These are phyloP conservation scores for Exophiala sideris DNA, from an alignment of 2,329 filamentous ascomycete species.

Conservation along the genomic window DNA sequence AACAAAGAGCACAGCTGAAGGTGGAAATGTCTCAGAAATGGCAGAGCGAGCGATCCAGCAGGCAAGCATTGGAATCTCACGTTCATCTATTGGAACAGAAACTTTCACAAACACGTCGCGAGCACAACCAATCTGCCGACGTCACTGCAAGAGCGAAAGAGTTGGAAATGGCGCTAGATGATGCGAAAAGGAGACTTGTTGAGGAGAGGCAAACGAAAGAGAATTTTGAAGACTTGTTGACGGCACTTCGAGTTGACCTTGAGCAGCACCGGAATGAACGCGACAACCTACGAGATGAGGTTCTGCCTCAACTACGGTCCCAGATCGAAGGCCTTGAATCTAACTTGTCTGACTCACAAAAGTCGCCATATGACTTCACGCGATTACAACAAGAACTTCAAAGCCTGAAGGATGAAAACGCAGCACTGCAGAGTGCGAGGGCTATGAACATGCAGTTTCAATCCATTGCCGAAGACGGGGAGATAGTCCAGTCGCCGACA, in stretches of 20 bases:
- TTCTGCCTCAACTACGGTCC: conserved; percentile 74
- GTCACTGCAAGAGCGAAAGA: conserved; percentile 64
- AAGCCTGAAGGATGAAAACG: conserved; percentile 54
- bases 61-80: conserved; percentile 76
- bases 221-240: conserved; percentile 89
- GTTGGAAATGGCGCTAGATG: conserved; percentile 75
- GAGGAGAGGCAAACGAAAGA: conserved; percentile 86
- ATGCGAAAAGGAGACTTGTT: conserved; percentile 72
- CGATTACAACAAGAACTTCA: conserved; percentile 86
- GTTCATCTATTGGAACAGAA: conserved; percentile 78
- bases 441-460: conserved; percentile 54
- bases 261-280: conserved; percentile 80
- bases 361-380: conserved; percentile 72
- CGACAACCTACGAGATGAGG: conserved; percentile 85
- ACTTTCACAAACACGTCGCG: conserved; percentile 51
- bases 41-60: conserved; percentile 75
- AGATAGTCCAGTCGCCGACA: conserved; percentile 40
- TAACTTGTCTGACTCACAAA: conserved; percentile 59
- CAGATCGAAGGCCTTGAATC: conserved; percentile 58
- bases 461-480: conserved; percentile 60
- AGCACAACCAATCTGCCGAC: conserved; percentile 47
- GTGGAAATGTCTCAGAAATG: conserved; percentile 81
- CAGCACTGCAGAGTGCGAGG: conserved; percentile 45
- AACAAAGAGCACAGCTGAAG: conserved; percentile 83
- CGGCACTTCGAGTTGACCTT: conserved; percentile 77